Base-by-base conservation (phyloP, 2,329 filamentous ascomycete species). In the Beauveria rudraprayagi region DNA sequence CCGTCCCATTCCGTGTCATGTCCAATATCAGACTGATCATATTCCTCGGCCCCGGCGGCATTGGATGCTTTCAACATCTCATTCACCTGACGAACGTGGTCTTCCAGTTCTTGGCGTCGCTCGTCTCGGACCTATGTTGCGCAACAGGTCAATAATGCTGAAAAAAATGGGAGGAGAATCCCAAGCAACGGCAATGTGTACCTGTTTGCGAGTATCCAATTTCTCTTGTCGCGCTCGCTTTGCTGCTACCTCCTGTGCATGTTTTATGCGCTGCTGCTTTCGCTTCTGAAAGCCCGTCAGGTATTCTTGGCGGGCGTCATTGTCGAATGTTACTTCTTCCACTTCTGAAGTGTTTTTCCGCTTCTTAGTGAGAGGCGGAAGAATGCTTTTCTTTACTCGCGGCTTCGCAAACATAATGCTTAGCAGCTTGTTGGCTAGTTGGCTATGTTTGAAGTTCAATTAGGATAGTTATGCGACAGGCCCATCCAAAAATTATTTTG, bases 271-370 rank as follows among this genome's bases (percentile, higher is more conserved):
- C 72, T 91, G 89, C 58, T 90, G 77, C 75, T 97, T 97, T 74
- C 94, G 88, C 81, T 97, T 99, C 79, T 93, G 92, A 76, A 99
- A 99, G 3, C 94, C 94, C 0, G 92, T 97, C 62, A 99, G 81
- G 71, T 90, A 99, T 70, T 97, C 92, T 65, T 89, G 79, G 65
- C 94, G 87, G 51, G 90, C 90, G 63, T 82, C 80, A 63, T 82
- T 77, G 76, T 99, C 92, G 76, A 97, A 99, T 57, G 79, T 85
- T 73, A 99, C 88, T 72, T 96, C 91, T 70, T 92, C 90, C 63
- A 90, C 79, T 44, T 79, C 76, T 51, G 79, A 77, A 16, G 80
- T 70, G 64, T 74, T 73, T 72, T 89, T 90, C 65, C 89, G 80
- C 69, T 85, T 88, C 75, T 89, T 91, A n/a, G 76, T 77, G 14